phyloP scores from a whole-genome alignment of 768 basidiomycete species.

The Tulasnella sp. region DNA sequence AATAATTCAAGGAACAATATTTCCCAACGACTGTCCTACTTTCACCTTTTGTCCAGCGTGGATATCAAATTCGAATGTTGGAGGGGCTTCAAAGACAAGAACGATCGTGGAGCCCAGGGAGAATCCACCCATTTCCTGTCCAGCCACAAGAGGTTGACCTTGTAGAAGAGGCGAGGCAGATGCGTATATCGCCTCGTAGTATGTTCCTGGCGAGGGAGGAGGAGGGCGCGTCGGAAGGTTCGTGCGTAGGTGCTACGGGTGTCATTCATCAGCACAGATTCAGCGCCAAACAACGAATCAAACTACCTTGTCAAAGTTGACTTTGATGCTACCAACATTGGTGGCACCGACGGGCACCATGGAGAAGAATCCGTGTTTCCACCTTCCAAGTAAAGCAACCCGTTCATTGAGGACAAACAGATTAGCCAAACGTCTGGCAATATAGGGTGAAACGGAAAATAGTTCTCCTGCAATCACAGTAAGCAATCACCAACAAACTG shows the following conservation, averaged over 20 bases:
- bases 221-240: constrained; percentile 57
- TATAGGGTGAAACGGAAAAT: constrained; percentile 92
- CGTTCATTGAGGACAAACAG: constrained; percentile 97
- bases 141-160: constrained; percentile 76
- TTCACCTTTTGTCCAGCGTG: constrained; percentile 71
- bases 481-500: not conserved
- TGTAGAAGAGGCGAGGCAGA: constrained; percentile 68
- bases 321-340: constrained; percentile 90
- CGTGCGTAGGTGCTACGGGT: constrained; percentile 45
- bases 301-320: constrained; percentile 81
- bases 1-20: constrained; percentile 27
- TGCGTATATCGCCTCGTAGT: constrained; percentile 83
- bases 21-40: constrained; percentile 74
- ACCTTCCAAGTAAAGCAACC: constrained; percentile 84
- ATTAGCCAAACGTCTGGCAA: constrained; percentile 82
- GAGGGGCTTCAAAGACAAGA: constrained; percentile 89
- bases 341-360: constrained; percentile 99
- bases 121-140: constrained; percentile 97
- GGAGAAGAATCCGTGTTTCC: constrained; percentile 90
- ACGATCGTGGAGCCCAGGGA: constrained; percentile 92
- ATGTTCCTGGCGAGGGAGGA: constrained; percentile 66
- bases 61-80: constrained; percentile 48
- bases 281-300: not conserved
- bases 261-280: not conserved
- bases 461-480: constrained; percentile 50